A percentile compares a stretch with the other conserved stretches of the same genome.
phyloP scores from a whole-genome alignment of 305 asterid species.

The Ajuga reptans region DNA sequence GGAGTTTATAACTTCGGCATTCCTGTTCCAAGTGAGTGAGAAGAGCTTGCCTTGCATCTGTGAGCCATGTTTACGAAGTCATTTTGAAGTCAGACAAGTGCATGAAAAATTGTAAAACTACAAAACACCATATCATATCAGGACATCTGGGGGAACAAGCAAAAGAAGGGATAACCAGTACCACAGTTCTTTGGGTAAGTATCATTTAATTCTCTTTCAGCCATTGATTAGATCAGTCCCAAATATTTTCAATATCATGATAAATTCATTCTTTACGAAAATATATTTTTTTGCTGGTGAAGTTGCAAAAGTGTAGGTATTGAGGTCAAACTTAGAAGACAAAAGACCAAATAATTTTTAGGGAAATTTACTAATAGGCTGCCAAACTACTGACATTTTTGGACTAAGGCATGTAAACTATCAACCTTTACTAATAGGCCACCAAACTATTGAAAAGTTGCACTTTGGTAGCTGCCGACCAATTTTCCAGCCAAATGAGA shows the following conservation, averaged over 20 bases:
- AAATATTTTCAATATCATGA: background rate
- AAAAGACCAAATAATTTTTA: background rate
- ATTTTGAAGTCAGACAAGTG: constrained; percentile 8
- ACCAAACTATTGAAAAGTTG: too few species aligned
- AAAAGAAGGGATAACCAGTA: background rate
- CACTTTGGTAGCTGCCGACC: too few species aligned
- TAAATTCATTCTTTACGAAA: background rate
- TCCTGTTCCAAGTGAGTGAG: constrained; percentile 62
- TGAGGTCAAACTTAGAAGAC: background rate
- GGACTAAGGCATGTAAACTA: too few species aligned
- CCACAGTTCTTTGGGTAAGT: background rate
- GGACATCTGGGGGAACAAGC: background rate
- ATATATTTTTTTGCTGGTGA: background rate
- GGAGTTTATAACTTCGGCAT: constrained; percentile 60
- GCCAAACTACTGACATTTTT: too few species aligned
- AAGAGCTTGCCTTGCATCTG: constrained; percentile 70
- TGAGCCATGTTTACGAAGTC: constrained; percentile 19
- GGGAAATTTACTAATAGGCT: too few species aligned
- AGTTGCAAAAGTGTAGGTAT: background rate
- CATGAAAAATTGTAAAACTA: background rate
- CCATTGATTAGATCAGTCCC: background rate
- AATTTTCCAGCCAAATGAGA: too few species aligned
- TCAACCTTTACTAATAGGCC: too few species aligned
- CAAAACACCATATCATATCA: background rate
- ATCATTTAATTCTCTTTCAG: background rate